A percentile compares a stretch with the other conserved stretches of the same genome.
These are phyloP conservation scores for Trypanosoma caninum DNA, from an alignment of 208 protist genomes.

Conservation along the genomic window DNA sequence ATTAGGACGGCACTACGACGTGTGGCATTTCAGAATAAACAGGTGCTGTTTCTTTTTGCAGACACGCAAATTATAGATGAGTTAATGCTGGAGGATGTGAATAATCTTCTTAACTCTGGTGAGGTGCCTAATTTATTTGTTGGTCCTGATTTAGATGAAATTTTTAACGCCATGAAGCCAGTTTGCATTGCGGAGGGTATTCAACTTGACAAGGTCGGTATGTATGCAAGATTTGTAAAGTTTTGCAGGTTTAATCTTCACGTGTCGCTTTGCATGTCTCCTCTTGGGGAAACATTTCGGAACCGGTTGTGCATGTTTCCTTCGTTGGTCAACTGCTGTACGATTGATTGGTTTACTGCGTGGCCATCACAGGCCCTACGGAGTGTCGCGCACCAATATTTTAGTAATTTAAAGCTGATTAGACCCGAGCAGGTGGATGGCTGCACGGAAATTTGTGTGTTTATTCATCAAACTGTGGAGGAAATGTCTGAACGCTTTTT, in stretches of 20 bases:
- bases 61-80: slow-evolving; percentile 98
- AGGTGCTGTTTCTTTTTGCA: slow-evolving; percentile 97
- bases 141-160: slow-evolving; percentile 92
- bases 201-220: slow-evolving; percentile 91
- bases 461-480: slow-evolving; percentile 94
- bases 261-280: slow-evolving; percentile 97
- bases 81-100: slow-evolving; percentile 98
- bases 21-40: slow-evolving; percentile 93
- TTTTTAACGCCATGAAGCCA: slow-evolving; percentile 93
- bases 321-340: slow-evolving; percentile 98
- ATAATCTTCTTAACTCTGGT: slow-evolving; percentile 97
- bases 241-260: slow-evolving; percentile 95
- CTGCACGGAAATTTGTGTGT: slow-evolving; percentile 91
- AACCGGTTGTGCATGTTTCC: slow-evolving; percentile 97
- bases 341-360: slow-evolving; percentile 98
- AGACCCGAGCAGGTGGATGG: slow-evolving; percentile 38
- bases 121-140: slow-evolving; percentile 98
- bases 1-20: slow-evolving; percentile 90
- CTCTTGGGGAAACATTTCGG: slow-evolving; percentile 95
- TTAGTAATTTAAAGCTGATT: slow-evolving; percentile 43
- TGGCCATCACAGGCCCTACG: slow-evolving; percentile 95
- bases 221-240: slow-evolving; percentile 94
- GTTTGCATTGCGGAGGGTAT: slow-evolving; percentile 90
- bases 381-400: slow-evolving; percentile 91
- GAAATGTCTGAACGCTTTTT: slow-evolving; percentile 86